These are phyloP conservation scores for Protea cynaroides DNA, from an alignment of 164 flowering plant species.

Conservation along the genomic window DNA sequence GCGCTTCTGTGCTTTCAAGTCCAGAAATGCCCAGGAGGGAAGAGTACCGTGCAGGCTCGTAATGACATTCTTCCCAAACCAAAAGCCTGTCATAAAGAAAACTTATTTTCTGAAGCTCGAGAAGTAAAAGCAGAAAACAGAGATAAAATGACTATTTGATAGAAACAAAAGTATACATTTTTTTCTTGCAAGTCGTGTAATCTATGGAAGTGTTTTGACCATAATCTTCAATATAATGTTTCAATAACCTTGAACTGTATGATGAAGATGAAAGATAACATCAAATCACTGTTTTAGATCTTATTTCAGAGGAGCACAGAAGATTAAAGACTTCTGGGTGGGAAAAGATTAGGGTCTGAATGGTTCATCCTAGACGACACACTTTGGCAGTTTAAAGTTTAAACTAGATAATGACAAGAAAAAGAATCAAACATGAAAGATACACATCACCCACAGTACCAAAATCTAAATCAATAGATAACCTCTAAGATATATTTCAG, in stretches of 20 bases:
- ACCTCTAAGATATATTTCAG: conserved; percentile 6
- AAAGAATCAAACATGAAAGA: conserved; percentile 3
- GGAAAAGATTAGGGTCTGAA: neutral
- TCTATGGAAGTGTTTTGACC: neutral
- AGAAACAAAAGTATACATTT: neutral
- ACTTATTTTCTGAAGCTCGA: conserved; percentile 3
- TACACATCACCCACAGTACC: neutral
- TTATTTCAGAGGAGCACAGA: neutral
- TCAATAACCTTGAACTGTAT: neutral
- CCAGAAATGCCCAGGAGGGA: conserved; percentile 22
- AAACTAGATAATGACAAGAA: conserved; percentile 2
- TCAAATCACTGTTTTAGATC: neutral
- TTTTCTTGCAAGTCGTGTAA: neutral
- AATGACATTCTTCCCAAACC: conserved; percentile 83
- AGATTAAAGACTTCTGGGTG: neutral
- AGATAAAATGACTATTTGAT: neutral
- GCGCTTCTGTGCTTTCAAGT: conserved; percentile 21
- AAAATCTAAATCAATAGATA: conserved; percentile 11
- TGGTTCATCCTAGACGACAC: neutral
- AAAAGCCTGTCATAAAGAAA: conserved; percentile 46
- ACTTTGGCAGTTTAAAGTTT: neutral
- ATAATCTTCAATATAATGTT: neutral
- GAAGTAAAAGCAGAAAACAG: conserved; percentile 1
- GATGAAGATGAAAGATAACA: neutral
- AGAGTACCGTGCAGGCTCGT: conserved; percentile 26